These are phyloP conservation scores for Coniochaeta sp. DNA, from an alignment of 2,329 filamentous ascomycete genomes.

Conservation along the genomic window DNA sequence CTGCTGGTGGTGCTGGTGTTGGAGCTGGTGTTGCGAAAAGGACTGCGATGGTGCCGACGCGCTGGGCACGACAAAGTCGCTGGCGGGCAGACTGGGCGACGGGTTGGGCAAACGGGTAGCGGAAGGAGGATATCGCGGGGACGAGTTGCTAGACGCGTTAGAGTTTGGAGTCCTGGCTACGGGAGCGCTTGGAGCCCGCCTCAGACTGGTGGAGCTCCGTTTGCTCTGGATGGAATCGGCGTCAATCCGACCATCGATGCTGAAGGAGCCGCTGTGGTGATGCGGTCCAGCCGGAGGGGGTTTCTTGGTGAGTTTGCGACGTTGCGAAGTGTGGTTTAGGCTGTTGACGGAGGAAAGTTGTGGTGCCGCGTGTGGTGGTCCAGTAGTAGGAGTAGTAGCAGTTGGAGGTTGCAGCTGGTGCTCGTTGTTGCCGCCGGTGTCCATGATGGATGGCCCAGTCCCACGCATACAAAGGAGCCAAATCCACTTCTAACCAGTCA, in stretches of 20 bases:
- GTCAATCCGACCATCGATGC: slow-evolving; percentile 47
- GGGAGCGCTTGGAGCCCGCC: slow-evolving; percentile 53
- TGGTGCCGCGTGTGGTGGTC: neutral
- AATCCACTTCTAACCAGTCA: neutral
- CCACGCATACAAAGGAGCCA: neutral
- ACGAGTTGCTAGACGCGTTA: slow-evolving; percentile 40
- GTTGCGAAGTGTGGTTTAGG: slow-evolving; percentile 40
- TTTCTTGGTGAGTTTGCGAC: slow-evolving; percentile 58
- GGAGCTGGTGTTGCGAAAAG: neutral
- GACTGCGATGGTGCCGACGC: slow-evolving; percentile 5
- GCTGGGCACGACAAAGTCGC: slow-evolving; percentile 2
- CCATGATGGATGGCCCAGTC: neutral
- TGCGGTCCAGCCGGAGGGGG: slow-evolving; percentile 36
- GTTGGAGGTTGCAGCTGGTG: slow-evolving; percentile 3
- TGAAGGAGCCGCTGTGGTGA: slow-evolving; percentile 40
- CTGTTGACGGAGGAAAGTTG: neutral
- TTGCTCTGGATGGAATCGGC: slow-evolving; percentile 51
- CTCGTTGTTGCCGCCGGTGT: slow-evolving; percentile 3
- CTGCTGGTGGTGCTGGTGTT: slow-evolving; percentile 1
- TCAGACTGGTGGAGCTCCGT: slow-evolving; percentile 56
- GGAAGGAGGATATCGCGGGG: slow-evolving; percentile 33
- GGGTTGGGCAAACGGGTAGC: slow-evolving; percentile 25
- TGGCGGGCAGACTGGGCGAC: slow-evolving; percentile 25
- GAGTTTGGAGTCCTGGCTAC: slow-evolving; percentile 35
- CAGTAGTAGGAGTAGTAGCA: neutral